Base-by-base conservation (phyloP, 2,329 filamentous ascomycete genomes). In the Fusarium acutatum region DNA sequence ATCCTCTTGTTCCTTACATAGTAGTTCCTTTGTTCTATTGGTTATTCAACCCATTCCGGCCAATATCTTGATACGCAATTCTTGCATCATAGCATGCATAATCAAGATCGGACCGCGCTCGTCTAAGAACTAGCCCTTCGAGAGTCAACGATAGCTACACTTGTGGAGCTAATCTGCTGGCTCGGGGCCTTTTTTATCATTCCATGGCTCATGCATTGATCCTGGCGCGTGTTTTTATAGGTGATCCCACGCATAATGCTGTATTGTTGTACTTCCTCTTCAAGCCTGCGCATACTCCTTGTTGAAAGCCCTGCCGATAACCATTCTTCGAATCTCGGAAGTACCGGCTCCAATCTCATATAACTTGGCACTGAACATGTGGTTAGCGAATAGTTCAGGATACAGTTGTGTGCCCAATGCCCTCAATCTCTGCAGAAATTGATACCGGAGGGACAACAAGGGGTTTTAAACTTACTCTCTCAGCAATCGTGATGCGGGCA, bases 301-400 rank as follows among this genome's bases (percentile, higher is more conserved):
- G 83, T 97, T 97, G 76, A 97, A 98, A 2, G 91, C 93, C 74
- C 95, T 87, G 34, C 96, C 96, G 80, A 99, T 97, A 9, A 99
- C 94, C 90, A 98, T 97, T 73, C 95, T 88, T 74, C 96, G 88
- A 57, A 99, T 92, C 84, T 99, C 96, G 68, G 94, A 97, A 7
- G 96, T 98, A 11, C 96, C 96, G 10, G 96, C 96, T 4, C 96
- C 96, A 80, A 99, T 98, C 84, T 98, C 96, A 82, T 99, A 99
- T 68, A 99, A 82, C 81, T 92, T 92, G 40, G 90, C 89, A 82
- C 88, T 90, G 71, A 37, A 37, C 40, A 43, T 24, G 11, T 67
- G 14, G 61, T 67, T 20, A 63, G 78, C 84, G 80, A 83, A 81
- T 58, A 71, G 34, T 40, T 40, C 37, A 12, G 32, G 11, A 41